Evolutionary conservation across 768 basidiomycete genomes (phyloP).

Genomic region (Mycena floridula): DNA sequence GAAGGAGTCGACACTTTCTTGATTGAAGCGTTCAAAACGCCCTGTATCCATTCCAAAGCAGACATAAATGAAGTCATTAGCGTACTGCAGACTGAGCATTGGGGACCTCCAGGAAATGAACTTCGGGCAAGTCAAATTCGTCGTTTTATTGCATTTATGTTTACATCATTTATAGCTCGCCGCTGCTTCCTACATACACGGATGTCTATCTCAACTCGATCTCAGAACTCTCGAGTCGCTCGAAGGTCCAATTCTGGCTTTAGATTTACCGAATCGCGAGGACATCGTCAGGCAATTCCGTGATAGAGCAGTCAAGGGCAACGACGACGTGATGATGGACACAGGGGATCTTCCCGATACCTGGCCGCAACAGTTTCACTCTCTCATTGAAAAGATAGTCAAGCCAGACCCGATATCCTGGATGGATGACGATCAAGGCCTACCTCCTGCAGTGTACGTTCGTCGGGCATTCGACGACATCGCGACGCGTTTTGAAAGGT

Average conservation of each 20-base stretch:
- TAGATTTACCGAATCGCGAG: neutral
- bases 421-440: slow-evolving; percentile 48
- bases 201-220: neutral
- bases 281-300: neutral
- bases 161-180: neutral
- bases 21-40: slow-evolving; percentile 14
- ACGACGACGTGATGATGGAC: neutral
- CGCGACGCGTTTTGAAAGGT: slow-evolving; percentile 36
- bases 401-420: slow-evolving; percentile 40
- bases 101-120: slow-evolving; percentile 25
- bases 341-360: neutral
- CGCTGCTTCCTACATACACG: neutral
- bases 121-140: slow-evolving; percentile 22
- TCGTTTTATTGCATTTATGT: neutral
- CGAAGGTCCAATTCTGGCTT: neutral
- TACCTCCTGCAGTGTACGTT: slow-evolving; percentile 35
- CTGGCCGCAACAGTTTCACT: neutral
- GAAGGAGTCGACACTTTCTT: slow-evolving; percentile 25
- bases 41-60: no score
- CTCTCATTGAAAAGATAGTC: slow-evolving; percentile 31
- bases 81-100: slow-evolving; percentile 6
- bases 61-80: no score
- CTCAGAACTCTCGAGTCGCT: no score
- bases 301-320: neutral
- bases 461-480: slow-evolving; percentile 42